A percentile compares a stretch with the other conserved stretches of the same genome.
phyloP scores from a whole-genome alignment of 2,329 filamentous ascomycete genomes.

The Botryotinia narcissicola region DNA sequence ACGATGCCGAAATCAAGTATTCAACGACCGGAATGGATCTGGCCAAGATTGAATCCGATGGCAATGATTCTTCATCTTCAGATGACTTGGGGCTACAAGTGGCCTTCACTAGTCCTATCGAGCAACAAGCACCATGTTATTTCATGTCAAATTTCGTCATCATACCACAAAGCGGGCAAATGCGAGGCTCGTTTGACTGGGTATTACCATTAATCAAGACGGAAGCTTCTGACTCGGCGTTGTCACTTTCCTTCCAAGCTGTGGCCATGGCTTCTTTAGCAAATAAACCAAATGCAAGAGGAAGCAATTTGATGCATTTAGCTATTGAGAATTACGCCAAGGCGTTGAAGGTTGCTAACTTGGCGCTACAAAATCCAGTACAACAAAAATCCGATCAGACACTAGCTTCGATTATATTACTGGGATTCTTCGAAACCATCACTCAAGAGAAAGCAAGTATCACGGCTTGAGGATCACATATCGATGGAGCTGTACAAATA shows the following conservation, averaged over 20 bases:
- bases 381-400: conserved; percentile 55
- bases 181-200: conserved; percentile 58
- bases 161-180: conserved; percentile 49
- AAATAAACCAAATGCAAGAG: conserved; percentile 46
- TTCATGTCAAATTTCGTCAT: conserved; percentile 62
- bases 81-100: neutral
- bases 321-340: conserved; percentile 54
- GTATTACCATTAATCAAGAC: conserved; percentile 54
- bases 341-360: conserved; percentile 52
- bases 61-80: conserved; percentile 35
- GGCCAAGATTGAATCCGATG: conserved; percentile 9
- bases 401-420: conserved; percentile 56
- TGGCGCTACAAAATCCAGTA: conserved; percentile 51
- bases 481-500: conserved; percentile 62
- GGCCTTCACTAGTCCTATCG: conserved; percentile 47
- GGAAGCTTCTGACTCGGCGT: conserved; percentile 46
- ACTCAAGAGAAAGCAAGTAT: conserved; percentile 53
- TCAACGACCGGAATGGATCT: neutral
- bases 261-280: conserved; percentile 57
- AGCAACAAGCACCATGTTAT: conserved; percentile 56
- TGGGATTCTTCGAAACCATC: conserved; percentile 58
- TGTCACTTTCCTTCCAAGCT: conserved; percentile 57
- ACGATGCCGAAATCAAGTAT: neutral
- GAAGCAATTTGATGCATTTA: conserved; percentile 38
- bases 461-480: conserved; percentile 61